Conservation (phyloP, 1,284 basidiomycete genomes). For the Boletus hoseneyae region DNA sequence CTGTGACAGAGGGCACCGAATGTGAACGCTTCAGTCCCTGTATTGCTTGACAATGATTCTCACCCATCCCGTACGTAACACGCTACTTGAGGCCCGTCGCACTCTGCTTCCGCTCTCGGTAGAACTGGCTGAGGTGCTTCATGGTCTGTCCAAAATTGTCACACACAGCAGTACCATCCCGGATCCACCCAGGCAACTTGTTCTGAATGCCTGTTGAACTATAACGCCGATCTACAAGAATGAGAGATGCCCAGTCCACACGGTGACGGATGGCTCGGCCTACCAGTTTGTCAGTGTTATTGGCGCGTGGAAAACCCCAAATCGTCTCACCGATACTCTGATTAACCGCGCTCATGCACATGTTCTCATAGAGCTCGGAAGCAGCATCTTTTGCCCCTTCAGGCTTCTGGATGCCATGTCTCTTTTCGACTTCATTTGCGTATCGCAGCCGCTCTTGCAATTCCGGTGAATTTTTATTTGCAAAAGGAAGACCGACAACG, state of each 20-base stretch:
- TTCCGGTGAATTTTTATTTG: slow-evolving; percentile 88
- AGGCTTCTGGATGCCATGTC: slow-evolving; percentile 30
- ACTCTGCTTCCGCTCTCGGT: slow-evolving; percentile 42
- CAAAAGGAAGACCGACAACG: slow-evolving; percentile 90
- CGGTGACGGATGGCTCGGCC: slow-evolving; percentile 88
- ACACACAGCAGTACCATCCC: slow-evolving; percentile 56
- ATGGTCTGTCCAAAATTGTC: slow-evolving; percentile 75
- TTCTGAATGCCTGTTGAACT: slow-evolving; percentile 58
- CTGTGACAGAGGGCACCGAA: not conserved
- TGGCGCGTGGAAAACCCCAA: not conserved
- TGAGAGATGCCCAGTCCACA: slow-evolving; percentile 80
- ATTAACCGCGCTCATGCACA: slow-evolving; percentile 97
- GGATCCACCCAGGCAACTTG: slow-evolving; percentile 90
- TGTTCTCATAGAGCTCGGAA: slow-evolving; percentile 84
- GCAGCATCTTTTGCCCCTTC: slow-evolving; percentile 67
- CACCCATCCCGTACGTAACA: not conserved
- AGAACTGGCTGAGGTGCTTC: slow-evolving; percentile 69
- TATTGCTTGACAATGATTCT: not conserved
- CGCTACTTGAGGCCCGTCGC: slow-evolving; percentile 4
- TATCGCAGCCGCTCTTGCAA: slow-evolving; percentile 90
- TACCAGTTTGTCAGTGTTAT: slow-evolving; percentile 30
- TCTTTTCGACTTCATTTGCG: slow-evolving; percentile 59
- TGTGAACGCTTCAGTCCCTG: slow-evolving; percentile 3
- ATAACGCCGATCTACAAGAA: slow-evolving; percentile 86
- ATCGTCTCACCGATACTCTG: slow-evolving; percentile 81